A percentile compares a stretch with the other conserved stretches of the same genome.
phyloP scores from a whole-genome alignment of 805 yeast species.

The Starmerella bacillaris region DNA sequence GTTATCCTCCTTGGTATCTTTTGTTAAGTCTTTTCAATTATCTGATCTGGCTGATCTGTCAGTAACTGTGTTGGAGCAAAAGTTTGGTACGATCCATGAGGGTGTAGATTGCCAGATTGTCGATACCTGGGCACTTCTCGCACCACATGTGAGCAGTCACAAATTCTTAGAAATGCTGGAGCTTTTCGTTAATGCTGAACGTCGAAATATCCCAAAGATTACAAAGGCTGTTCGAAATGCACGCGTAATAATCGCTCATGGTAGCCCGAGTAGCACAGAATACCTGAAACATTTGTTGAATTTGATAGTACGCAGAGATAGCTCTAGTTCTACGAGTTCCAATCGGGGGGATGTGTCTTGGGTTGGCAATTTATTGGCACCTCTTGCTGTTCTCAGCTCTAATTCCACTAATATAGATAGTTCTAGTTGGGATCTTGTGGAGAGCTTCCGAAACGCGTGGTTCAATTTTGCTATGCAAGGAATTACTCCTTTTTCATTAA shows the following conservation, averaged over 20 bases:
- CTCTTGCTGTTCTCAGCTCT: slow-evolving; percentile 42
- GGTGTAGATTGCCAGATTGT: slow-evolving; percentile 23
- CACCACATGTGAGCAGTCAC: slow-evolving; percentile 9
- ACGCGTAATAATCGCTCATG: slow-evolving; percentile 29
- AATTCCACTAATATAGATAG: slow-evolving; percentile 6
- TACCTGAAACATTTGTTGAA: slow-evolving; percentile 52
- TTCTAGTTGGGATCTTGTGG: slow-evolving; percentile 43
- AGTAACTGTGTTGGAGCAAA: slow-evolving; percentile 50
- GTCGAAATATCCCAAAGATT: slow-evolving; percentile 8
- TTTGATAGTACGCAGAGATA: slow-evolving; percentile 38
- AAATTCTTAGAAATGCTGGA: slow-evolving; percentile 13
- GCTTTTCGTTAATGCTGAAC: slow-evolving; percentile 12
- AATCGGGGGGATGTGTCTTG: slow-evolving; percentile 76
- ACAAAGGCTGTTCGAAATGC: slow-evolving; percentile 31
- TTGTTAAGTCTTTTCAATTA: slow-evolving; percentile 24
- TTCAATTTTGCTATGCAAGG: slow-evolving; percentile 88
- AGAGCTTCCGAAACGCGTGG: slow-evolving; percentile 77
- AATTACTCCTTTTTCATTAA: slow-evolving; percentile 36
- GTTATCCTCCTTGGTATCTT: slow-evolving; percentile 13
- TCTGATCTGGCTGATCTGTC: slow-evolving; percentile 59
- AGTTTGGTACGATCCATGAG: slow-evolving; percentile 15
- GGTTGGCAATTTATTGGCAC: slow-evolving; percentile 33
- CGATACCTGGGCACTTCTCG: slow-evolving; percentile 18
- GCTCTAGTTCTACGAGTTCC: not conserved
- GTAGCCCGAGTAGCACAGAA: slow-evolving; percentile 18